A percentile compares a stretch with the other conserved stretches of the same genome.
Evolutionary conservation across 2,329 filamentous ascomycete species (phyloP).

Genomic region (Fusarium sp.): DNA sequence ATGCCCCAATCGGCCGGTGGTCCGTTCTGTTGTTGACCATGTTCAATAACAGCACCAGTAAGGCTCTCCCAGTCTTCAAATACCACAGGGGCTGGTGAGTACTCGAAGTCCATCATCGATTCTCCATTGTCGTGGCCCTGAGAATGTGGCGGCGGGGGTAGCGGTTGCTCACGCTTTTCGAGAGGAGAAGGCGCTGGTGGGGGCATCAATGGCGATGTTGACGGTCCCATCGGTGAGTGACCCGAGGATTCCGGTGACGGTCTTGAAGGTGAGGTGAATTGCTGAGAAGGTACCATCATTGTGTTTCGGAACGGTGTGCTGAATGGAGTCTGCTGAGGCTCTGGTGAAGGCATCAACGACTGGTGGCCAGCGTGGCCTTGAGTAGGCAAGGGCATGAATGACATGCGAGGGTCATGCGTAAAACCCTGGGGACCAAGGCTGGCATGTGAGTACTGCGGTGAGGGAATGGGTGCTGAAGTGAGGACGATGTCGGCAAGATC

Average conservation of each 20-base stretch:
- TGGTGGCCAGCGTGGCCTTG: constrained; percentile 49
- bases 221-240: constrained; percentile 51
- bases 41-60: constrained; percentile 52
- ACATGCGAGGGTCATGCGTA: constrained; percentile 49
- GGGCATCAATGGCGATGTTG: constrained; percentile 51
- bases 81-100: constrained; percentile 54
- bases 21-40: constrained; percentile 46
- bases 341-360: constrained; percentile 48
- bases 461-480: constrained; percentile 50
- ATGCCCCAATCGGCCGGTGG: constrained; percentile 50
- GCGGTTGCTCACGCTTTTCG: constrained; percentile 55
- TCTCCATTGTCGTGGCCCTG: constrained; percentile 45
- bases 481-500: constrained; percentile 65
- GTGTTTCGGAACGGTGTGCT: constrained; percentile 50
- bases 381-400: constrained; percentile 51
- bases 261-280: constrained; percentile 45
- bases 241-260: constrained; percentile 52
- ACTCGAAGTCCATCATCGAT: constrained; percentile 60
- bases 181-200: constrained; percentile 49
- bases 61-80: constrained; percentile 60
- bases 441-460: constrained; percentile 50
- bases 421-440: constrained; percentile 45
- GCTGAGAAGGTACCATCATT: constrained; percentile 52
- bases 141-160: constrained; percentile 48
- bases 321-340: constrained; percentile 49